Conservation (phyloP, 116 monocot genomes). For the Phalaenopsis hybrid region DNA sequence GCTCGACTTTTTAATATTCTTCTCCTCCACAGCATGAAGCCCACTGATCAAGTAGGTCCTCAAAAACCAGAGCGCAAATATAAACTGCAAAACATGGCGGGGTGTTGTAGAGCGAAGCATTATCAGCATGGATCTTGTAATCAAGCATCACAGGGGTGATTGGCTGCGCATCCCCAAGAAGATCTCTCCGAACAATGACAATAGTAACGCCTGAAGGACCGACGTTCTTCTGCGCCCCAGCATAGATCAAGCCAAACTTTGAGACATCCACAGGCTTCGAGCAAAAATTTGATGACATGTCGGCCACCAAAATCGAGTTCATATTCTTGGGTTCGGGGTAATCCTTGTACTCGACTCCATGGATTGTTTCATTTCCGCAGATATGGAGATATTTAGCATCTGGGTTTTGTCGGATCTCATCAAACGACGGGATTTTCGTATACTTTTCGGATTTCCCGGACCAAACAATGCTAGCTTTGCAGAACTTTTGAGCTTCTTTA, state of each 20-base stretch:
- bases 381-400: conserved; percentile 82
- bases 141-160: conserved; percentile 96
- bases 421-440: conserved; percentile 64
- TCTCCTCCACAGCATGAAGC: conserved; percentile 66
- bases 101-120: conserved; percentile 81
- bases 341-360: conserved; percentile 94
- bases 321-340: conserved; percentile 58
- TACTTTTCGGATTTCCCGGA: conserved; percentile 84
- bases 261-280: conserved; percentile 97
- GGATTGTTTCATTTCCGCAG: conserved; percentile 97
- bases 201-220: conserved; percentile 92
- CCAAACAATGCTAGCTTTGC: conserved; percentile 60
- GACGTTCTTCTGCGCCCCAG: conserved; percentile 98
- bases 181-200: conserved; percentile 64
- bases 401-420: conserved; percentile 46
- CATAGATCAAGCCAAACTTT: conserved; percentile 83
- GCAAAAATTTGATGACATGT: conserved; percentile 99
- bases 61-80: conserved; percentile 84
- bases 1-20: conserved; percentile 67
- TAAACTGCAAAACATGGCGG: conserved; percentile 92
- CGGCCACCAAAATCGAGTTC: conserved; percentile 63
- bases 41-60: conserved; percentile 73
- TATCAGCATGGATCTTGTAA: conserved; percentile 81
- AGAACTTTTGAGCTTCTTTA: conserved; percentile 84
- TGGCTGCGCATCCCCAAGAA: conserved; percentile 64